Conservation (phyloP, 208 protist species). For the Trypanosoma conorhini region DNA sequence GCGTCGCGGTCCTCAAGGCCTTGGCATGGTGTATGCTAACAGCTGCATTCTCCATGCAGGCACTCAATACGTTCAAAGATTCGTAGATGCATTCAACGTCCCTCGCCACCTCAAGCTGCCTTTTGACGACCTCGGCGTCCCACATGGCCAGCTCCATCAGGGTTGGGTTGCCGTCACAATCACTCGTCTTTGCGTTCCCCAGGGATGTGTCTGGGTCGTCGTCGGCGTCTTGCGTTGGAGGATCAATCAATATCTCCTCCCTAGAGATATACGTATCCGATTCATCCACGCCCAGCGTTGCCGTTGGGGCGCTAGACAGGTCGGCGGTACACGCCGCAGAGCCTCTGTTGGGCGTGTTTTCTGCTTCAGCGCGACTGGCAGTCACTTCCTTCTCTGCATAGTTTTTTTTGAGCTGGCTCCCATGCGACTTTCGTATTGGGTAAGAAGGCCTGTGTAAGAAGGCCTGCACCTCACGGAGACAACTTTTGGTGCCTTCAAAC, state of each 20-base stretch:
- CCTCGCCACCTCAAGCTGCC: not conserved
- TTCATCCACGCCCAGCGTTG: not conserved
- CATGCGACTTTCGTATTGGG: not conserved
- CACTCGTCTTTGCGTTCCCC: not conserved
- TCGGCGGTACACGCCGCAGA: not conserved
- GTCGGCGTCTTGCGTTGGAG: not conserved
- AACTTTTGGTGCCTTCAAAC: not conserved
- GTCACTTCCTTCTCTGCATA: not conserved
- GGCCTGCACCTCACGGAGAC: not conserved
- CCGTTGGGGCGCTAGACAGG: not conserved
- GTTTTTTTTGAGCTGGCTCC: not conserved
- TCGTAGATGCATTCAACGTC: constrained; percentile 3
- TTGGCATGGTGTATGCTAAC: not conserved
- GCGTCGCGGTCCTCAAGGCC: not conserved
- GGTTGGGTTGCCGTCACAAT: constrained; percentile 4
- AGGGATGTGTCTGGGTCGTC: not conserved
- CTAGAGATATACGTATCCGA: not conserved
- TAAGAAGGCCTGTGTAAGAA: not conserved
- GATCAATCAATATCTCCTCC: constrained; percentile 18
- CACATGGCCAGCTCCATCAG: constrained; percentile 19
- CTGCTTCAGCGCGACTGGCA: not conserved
- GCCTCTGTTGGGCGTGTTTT: not conserved
- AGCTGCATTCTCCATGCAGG: not conserved
- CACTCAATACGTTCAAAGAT: not conserved
- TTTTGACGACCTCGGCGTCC: constrained; percentile 4